phyloP scores from a whole-genome alignment of 148 eudicot species.

The Rhododendron molle region DNA sequence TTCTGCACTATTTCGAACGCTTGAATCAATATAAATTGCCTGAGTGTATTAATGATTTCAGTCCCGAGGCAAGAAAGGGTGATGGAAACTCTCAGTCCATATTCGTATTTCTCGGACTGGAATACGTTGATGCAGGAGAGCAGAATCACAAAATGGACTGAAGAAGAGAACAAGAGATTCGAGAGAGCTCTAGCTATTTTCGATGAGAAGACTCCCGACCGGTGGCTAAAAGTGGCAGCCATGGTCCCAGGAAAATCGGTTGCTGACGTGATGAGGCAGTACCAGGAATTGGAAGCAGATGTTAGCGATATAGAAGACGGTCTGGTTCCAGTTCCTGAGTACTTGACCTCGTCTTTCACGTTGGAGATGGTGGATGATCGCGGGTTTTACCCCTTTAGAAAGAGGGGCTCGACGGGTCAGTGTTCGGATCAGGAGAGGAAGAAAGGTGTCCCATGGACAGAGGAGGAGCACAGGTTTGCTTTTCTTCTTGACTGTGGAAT shows the following conservation, averaged over 20 bases:
- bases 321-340: constrained; percentile 73
- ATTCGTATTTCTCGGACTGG: constrained; percentile 29
- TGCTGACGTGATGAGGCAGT: constrained; percentile 62
- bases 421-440: constrained; percentile 76
- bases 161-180: constrained; percentile 88
- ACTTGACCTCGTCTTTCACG: constrained; percentile 51
- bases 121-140: constrained; percentile 35
- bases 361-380: constrained; percentile 51
- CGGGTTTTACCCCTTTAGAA: constrained; percentile 34
- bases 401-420: constrained; percentile 31
- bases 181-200: constrained; percentile 77
- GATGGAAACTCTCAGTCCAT: constrained; percentile 28
- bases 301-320: constrained; percentile 88
- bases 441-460: constrained; percentile 97
- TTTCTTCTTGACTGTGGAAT: not conserved
- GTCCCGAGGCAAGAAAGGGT: not conserved
- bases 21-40: not conserved
- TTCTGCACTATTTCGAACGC: not conserved
- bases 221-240: constrained; percentile 70
- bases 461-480: constrained; percentile 84
- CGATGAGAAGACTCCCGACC: constrained; percentile 66
- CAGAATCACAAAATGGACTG: constrained; percentile 55
- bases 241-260: constrained; percentile 79
- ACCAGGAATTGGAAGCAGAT: constrained; percentile 65
- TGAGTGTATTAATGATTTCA: not conserved